Percentiles rank a stretch among this genome's conserved stretches.
These are phyloP conservation scores for Lentinula boryana DNA, from an alignment of 768 basidiomycete species.

Conservation along the genomic window DNA sequence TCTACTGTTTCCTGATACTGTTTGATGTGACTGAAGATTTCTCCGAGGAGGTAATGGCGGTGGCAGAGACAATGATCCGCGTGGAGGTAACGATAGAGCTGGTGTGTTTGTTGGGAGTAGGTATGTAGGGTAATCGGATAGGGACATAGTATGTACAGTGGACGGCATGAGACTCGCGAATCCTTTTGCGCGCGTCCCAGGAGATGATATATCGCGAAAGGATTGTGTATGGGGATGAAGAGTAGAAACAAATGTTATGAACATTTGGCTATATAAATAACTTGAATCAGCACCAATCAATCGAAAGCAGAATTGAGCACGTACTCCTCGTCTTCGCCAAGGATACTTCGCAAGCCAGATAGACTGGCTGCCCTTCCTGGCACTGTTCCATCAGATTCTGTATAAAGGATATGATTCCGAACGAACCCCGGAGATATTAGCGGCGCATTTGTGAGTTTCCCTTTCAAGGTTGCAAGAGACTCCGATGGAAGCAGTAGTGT, in stretches of 20 bases:
- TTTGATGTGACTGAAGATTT: not conserved
- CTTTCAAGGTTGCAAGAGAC: constrained; percentile 27
- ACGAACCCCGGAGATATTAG: constrained; percentile 68
- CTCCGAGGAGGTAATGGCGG: constrained; percentile 31
- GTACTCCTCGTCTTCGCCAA: constrained; percentile 46
- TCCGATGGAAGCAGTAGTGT: constrained; percentile 77
- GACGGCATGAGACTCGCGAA: constrained; percentile 47
- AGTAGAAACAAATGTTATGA: constrained; percentile 12
- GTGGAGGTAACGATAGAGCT: constrained; percentile 44
- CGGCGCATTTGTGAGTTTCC: constrained; percentile 26
- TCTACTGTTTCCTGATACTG: constrained; percentile 9
- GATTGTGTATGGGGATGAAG: constrained; percentile 11
- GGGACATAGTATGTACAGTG: constrained; percentile 22
- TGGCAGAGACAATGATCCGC: constrained; percentile 12
- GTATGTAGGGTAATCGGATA: constrained; percentile 42
- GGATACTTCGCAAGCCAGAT: constrained; percentile 72
- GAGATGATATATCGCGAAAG: constrained; percentile 15
- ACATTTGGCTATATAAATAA: constrained; percentile 6
- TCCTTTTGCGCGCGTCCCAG: constrained; percentile 27
- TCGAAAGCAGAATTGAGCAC: not conserved
- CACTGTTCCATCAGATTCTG: constrained; percentile 15
- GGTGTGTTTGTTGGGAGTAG: constrained; percentile 37
- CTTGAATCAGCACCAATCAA: not conserved
- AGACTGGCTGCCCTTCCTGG: constrained; percentile 51
- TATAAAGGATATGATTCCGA: constrained; percentile 71